Evolutionary conservation across 305 asterid genomes (phyloP), one percentile per base, ranked within the genome.

Genomic region (Solanum hybrid): DNA sequence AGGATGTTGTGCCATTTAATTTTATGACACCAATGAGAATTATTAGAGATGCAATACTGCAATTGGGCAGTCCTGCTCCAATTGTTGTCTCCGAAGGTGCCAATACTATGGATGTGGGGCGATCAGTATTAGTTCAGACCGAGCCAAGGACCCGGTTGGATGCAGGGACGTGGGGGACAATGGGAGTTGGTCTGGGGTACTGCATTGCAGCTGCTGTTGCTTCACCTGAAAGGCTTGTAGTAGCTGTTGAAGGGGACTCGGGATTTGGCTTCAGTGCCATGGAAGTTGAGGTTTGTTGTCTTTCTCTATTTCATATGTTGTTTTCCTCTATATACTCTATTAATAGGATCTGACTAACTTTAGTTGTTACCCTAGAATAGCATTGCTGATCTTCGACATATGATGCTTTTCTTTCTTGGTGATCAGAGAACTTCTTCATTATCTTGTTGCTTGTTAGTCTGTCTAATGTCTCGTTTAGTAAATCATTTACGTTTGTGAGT

Each of bases 121-220:
- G 99, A 15, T 87, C 97, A 0, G 97, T 96, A 10, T 92, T 96
- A 89, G 97, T 97, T 90, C 98, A 96, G 88, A 96, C 94, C 2
- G 99, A 97, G 91, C 98, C 98, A 13, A 93, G 99, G 91, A 96
- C 98, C 31, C 93, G 99, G 94, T 91, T 97, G 95, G 99, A 96
- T 94, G 98, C 98, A 0, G 99, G 99, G 92, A 97, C 99, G 13
- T 97, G 98, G 98, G 99, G 99, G 88, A 97, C 99, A 29, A 96
- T 96, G 99, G 99, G 99, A 39, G 97, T 97, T 81, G 99, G 99
- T 57, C 97, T 97, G 68, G 99, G 99, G n/a, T 97, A 97, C 89
- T 96, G 99, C 94, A 96, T 97, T 91, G 99, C 99, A 38, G 99
- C 99, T 92, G 98, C 98, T 1, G 97, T 95, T 88, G 98, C 98